phyloP scores from a whole-genome alignment of 1,139 yeast species.

The Tardiomyces digboiensis region DNA sequence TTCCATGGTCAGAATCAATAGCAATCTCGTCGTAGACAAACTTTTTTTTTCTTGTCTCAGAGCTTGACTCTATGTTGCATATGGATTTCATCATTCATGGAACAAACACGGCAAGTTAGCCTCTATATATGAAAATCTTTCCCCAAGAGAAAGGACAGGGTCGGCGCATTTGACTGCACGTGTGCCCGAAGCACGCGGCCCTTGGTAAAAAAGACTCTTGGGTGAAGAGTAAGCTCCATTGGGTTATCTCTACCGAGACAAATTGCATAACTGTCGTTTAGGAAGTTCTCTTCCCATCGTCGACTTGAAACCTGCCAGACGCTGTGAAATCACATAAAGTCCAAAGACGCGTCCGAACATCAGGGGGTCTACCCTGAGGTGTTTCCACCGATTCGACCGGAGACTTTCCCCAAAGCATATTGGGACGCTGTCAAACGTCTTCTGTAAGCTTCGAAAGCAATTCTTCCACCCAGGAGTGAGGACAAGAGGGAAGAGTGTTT shows the following conservation, averaged over 20 bases:
- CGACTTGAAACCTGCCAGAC: slow-evolving; percentile 6
- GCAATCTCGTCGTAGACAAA: slow-evolving; percentile 8
- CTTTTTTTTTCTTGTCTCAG: slow-evolving; percentile 16
- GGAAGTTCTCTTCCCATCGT: slow-evolving; percentile 10
- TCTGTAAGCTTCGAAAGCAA: slow-evolving; percentile 21
- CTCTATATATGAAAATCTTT: no score
- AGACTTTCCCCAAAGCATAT: slow-evolving; percentile 26
- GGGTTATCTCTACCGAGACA: slow-evolving; percentile 12
- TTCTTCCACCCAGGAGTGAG: slow-evolving; percentile 7
- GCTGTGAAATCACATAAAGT: slow-evolving; percentile 3
- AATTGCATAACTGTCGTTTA: slow-evolving; percentile 22
- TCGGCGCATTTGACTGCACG: slow-evolving; percentile 22
- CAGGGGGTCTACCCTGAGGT: slow-evolving; percentile 7
- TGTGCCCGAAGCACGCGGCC: slow-evolving; percentile 4
- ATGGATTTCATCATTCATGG: slow-evolving; percentile 16
- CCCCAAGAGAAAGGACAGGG: slow-evolving; percentile 4
- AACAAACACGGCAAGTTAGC: no score
- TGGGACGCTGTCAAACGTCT: slow-evolving; percentile 7
- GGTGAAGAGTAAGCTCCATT: slow-evolving; percentile 23
- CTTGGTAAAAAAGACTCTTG: slow-evolving; percentile 9
- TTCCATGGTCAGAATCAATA: background rate
- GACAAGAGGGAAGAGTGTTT: slow-evolving; percentile 6
- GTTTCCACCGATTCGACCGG: slow-evolving; percentile 23
- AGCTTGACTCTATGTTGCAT: slow-evolving; percentile 26
- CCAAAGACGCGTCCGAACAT: slow-evolving; percentile 1